phyloP scores from a whole-genome alignment of 78 protist species.

The Monocercomonoides exilis region DNA sequence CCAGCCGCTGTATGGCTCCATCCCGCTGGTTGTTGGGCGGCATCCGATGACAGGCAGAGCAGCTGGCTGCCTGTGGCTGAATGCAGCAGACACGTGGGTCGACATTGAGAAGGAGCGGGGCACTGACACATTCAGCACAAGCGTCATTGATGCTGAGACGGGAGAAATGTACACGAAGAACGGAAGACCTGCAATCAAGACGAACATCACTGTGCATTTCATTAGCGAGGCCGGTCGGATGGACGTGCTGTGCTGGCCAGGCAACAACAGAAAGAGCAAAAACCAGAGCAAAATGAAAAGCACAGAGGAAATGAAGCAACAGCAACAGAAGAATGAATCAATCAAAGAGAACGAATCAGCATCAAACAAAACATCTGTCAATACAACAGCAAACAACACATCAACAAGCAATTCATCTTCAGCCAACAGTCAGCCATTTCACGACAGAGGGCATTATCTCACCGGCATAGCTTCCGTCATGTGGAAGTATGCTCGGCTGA shows the following conservation, averaged over 20 bases:
- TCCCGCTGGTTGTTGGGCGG: conserved; percentile 54
- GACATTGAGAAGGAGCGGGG: conserved; percentile 50
- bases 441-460: too few relatives aligned
- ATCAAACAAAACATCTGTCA: not conserved
- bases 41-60: conserved; percentile 44
- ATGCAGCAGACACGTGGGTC: conserved; percentile 84
- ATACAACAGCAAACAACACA: too few relatives aligned
- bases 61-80: conserved; percentile 67
- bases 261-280: conserved; percentile 52
- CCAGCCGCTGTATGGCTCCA: not conserved
- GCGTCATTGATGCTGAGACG: not conserved
- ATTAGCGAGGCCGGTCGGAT: conserved; percentile 70
- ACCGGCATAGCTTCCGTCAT: too few relatives aligned
- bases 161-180: not conserved
- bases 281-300: too few relatives aligned
- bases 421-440: too few relatives aligned
- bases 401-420: too few relatives aligned
- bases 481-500: conserved; percentile 58
- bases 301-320: too few relatives aligned
- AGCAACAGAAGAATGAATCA: too few relatives aligned
- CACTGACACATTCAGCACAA: not conserved
- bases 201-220: conserved; percentile 49
- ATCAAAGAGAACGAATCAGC: not conserved
- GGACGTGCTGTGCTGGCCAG: conserved; percentile 78
- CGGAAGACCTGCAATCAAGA: not conserved